These are phyloP conservation scores for Nicotiana knightiana DNA, from an alignment of 257 asterid genomes.

Conservation along the genomic window DNA sequence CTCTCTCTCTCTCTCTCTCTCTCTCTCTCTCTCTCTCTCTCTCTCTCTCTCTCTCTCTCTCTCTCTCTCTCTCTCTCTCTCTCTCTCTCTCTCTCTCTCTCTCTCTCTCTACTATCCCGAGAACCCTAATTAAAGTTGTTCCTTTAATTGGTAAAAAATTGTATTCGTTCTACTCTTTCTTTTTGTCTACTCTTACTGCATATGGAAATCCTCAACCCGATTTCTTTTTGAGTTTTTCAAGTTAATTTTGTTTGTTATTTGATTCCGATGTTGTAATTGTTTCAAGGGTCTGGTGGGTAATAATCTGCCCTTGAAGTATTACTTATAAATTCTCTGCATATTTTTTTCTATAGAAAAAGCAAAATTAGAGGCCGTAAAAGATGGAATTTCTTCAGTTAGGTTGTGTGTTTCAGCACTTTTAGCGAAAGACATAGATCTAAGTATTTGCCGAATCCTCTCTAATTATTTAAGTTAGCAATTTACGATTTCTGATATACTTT, in stretches of 20 bases:
- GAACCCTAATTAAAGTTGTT: background rate
- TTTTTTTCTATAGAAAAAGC: background rate
- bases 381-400: background rate
- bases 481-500: background rate
- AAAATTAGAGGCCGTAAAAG: background rate
- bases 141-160: background rate
- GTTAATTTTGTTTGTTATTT: background rate
- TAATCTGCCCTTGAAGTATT: background rate
- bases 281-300: background rate
- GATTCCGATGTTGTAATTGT: background rate
- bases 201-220: background rate
- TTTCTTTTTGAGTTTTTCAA: background rate
- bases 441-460: background rate
- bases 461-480: background rate
- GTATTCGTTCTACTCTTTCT: background rate
- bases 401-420: background rate
- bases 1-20: too few relatives aligned
- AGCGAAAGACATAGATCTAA: background rate
- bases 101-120: background rate
- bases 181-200: background rate
- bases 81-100: too few relatives aligned
- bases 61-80: too few relatives aligned
- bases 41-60: too few relatives aligned
- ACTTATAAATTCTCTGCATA: background rate
- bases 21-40: too few relatives aligned